Percentiles rank a stretch among this genome's conserved stretches.
Conservation (phyloP, 139 green algal genomes). For the Haematococcus lacustris region DNA sequence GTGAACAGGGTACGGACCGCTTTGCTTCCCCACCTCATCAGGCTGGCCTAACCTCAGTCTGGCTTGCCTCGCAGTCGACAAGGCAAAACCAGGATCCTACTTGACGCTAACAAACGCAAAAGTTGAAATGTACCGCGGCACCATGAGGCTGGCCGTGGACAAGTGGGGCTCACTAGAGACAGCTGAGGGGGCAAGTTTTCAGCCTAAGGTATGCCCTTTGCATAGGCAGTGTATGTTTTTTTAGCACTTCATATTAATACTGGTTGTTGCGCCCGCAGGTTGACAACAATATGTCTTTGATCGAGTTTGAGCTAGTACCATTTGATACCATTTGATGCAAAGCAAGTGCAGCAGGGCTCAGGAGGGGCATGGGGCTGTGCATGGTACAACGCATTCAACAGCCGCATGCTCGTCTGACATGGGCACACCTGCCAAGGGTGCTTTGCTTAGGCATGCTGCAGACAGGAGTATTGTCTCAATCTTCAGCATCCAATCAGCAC, state of each 20-base stretch:
- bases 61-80: conserved; percentile 59
- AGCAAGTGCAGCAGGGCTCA: no score
- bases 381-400: no score
- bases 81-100: conserved; percentile 49
- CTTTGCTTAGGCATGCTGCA: no score
- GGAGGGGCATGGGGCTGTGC: no score
- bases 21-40: not conserved
- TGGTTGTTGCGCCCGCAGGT: conserved; percentile 30
- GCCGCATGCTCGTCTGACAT: no score
- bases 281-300: conserved; percentile 81
- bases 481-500: no score
- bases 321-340: no score
- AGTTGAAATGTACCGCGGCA: conserved; percentile 85
- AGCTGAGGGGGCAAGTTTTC: conserved; percentile 37
- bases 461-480: no score
- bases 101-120: conserved; percentile 77
- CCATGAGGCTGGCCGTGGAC: conserved; percentile 80
- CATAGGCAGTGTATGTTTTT: no score
- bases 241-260: not conserved
- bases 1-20: not conserved
- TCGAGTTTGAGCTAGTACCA: conserved; percentile 83
- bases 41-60: not conserved
- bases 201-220: conserved; percentile 55
- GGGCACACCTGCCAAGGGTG: no score
- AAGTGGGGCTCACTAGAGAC: conserved; percentile 64